Evolutionary conservation across 2,329 filamentous ascomycete genomes (phyloP).

Genomic region (Dothiorella sarmentorum): DNA sequence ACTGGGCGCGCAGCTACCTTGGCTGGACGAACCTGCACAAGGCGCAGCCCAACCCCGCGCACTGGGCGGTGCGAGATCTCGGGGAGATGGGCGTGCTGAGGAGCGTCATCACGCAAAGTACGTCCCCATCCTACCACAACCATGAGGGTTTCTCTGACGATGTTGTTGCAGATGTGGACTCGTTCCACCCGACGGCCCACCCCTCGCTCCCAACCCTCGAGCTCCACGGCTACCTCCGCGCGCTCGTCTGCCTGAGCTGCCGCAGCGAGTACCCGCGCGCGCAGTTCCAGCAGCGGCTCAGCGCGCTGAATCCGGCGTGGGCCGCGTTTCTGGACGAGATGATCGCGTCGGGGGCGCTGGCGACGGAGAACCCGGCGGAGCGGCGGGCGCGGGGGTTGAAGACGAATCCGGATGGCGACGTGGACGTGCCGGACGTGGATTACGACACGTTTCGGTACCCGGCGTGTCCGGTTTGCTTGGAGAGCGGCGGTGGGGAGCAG

Average conservation of each 20-base stretch:
- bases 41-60: constrained; percentile 74
- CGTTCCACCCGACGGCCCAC: constrained; percentile 79
- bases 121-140: constrained; percentile 19
- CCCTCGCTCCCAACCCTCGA: constrained; percentile 73
- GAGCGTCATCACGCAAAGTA: constrained; percentile 81
- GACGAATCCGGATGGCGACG: constrained; percentile 91
- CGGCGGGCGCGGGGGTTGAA: constrained; percentile 66
- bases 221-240: constrained; percentile 85
- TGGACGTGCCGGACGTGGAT: constrained; percentile 80
- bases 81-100: constrained; percentile 68
- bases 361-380: constrained; percentile 72
- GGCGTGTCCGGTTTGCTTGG: constrained; percentile 76
- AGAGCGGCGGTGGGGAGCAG: constrained; percentile 36
- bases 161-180: constrained; percentile 71
- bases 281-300: constrained; percentile 71
- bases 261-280: constrained; percentile 66
- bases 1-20: constrained; percentile 93
- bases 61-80: constrained; percentile 72
- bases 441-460: constrained; percentile 92
- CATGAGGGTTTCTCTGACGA: too few species aligned
- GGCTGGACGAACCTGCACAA: constrained; percentile 82
- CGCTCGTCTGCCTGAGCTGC: constrained; percentile 78
- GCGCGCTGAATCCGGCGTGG: constrained; percentile 83
- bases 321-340: constrained; percentile 69
- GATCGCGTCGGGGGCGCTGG: constrained; percentile 68